Percentiles rank a stretch among this genome's conserved stretches.
Conservation (phyloP, 331 rosid genomes). For the Telfairia occidentalis region DNA sequence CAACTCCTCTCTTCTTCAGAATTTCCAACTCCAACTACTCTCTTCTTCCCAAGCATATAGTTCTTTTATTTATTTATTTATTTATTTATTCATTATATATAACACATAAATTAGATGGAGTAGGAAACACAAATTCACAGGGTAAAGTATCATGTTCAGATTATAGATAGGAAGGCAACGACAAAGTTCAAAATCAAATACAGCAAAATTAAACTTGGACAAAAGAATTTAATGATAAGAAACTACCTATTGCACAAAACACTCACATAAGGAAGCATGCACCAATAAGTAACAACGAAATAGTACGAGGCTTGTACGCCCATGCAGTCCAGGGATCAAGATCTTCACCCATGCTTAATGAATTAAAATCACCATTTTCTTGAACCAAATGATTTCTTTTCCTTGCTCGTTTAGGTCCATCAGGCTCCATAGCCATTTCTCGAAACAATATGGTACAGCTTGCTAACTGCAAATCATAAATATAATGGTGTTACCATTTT, state of each 20-base stretch:
- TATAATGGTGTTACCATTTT: neutral
- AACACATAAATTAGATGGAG: neutral
- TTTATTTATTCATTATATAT: too few relatives aligned
- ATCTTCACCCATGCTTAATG: constrained; percentile 30
- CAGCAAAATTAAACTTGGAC: neutral
- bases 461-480: constrained; percentile 14
- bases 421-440: constrained; percentile 26
- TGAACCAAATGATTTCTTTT: constrained; percentile 23
- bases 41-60: neutral
- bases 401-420: constrained; percentile 28
- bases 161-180: neutral
- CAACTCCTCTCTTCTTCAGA: neutral
- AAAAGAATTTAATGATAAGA: neutral
- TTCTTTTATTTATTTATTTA: too few relatives aligned
- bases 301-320: constrained; percentile 47
- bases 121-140: constrained; percentile 1
- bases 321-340: constrained; percentile 54
- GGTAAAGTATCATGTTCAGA: neutral
- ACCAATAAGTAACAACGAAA: constrained; percentile 37
- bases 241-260: constrained; percentile 10
- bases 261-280: constrained; percentile 52
- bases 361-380: constrained; percentile 27
- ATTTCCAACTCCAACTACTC: too few relatives aligned
- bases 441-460: constrained; percentile 12
- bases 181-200: neutral